Conservation (phyloP, 1,284 basidiomycete species). For the Trametes hirsuta region DNA sequence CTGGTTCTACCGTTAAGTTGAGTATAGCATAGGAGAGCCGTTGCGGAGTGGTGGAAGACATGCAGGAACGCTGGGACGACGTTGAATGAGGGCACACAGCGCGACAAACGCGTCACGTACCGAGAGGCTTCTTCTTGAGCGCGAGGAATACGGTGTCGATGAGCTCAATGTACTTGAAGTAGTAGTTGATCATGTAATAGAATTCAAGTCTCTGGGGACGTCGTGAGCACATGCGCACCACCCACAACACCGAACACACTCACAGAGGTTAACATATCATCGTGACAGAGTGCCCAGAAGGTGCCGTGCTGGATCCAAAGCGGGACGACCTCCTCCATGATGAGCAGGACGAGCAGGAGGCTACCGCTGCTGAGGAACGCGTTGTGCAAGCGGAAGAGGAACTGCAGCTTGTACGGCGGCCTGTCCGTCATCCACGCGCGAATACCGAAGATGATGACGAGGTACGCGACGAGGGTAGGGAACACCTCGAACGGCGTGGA, state of each 20-base stretch:
- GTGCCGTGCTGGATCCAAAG: slow-evolving; percentile 71
- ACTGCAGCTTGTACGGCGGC: slow-evolving; percentile 78
- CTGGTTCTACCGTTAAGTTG: slow-evolving; percentile 94
- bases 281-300: slow-evolving; percentile 82
- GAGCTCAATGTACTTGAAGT: slow-evolving; percentile 94
- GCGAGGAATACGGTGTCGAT: slow-evolving; percentile 96
- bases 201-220: slow-evolving; percentile 75
- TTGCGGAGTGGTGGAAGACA: slow-evolving; percentile 99
- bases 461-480: slow-evolving; percentile 76
- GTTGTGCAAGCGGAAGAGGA: slow-evolving; percentile 93
- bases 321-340: slow-evolving; percentile 89
- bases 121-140: slow-evolving; percentile 97
- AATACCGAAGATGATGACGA: slow-evolving; percentile 88
- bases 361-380: slow-evolving; percentile 85
- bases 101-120: slow-evolving; percentile 47
- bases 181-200: slow-evolving; percentile 99
- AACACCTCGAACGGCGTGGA: slow-evolving; percentile 80
- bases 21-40: slow-evolving; percentile 91
- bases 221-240: slow-evolving; percentile 7
- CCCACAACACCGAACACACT: slow-evolving; percentile 32
- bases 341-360: slow-evolving; percentile 78
- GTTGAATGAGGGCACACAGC: not conserved
- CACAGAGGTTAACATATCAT: slow-evolving; percentile 84
- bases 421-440: slow-evolving; percentile 84
- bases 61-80: slow-evolving; percentile 83